These are phyloP conservation scores for Fusarium subglutinans DNA, from an alignment of 2,329 filamentous ascomycete genomes.

Conservation along the genomic window DNA sequence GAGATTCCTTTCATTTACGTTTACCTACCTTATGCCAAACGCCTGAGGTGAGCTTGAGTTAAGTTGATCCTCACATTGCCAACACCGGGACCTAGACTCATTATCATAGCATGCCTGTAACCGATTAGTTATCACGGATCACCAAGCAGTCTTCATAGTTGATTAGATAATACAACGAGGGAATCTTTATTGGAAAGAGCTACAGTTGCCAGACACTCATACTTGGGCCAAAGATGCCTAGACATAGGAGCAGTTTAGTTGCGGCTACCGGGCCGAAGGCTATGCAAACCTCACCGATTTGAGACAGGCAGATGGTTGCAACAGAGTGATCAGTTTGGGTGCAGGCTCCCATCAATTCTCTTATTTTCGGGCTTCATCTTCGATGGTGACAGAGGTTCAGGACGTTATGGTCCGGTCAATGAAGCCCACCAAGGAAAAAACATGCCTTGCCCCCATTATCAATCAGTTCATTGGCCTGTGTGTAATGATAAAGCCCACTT, in stretches of 20 bases:
- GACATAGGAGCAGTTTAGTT: background rate
- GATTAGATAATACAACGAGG: background rate
- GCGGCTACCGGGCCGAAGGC: conserved; percentile 28
- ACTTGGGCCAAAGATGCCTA: background rate
- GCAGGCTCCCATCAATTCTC: background rate
- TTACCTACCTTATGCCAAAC: background rate
- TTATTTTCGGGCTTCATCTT: conserved; percentile 6
- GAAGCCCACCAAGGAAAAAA: conserved; percentile 25
- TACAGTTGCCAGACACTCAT: background rate
- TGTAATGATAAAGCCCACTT: conserved; percentile 28
- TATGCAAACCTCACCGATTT: background rate
- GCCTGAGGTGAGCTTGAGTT: background rate
- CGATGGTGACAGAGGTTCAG: conserved; percentile 9
- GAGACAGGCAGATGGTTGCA: conserved; percentile 15
- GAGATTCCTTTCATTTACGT: background rate
- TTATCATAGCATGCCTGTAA: background rate
- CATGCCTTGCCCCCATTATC: conserved; percentile 26
- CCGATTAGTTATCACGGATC: too few relatives aligned
- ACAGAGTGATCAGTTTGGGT: background rate
- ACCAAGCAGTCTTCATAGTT: background rate
- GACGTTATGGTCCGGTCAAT: conserved; percentile 38
- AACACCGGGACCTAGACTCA: background rate
- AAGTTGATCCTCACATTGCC: background rate
- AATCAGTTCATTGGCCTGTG: conserved; percentile 25
- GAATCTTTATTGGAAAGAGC: background rate